Evolutionary conservation across 1,284 basidiomycete species (phyloP), one percentile per base, ranked within the genome.

Genomic region (Tranzscheliella williamsii): DNA sequence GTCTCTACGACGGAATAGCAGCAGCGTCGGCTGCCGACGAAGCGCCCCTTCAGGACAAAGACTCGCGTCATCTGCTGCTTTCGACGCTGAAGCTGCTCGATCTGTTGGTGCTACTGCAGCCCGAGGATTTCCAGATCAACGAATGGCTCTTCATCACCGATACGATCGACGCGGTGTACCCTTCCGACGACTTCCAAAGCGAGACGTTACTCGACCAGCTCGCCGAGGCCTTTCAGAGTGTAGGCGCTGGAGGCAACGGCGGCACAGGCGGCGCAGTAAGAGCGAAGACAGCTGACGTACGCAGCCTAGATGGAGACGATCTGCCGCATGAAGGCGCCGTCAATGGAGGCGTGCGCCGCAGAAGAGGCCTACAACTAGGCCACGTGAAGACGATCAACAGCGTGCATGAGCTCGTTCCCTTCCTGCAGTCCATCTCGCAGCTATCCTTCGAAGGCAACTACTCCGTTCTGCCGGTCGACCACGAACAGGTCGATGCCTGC

Each of bases 111-210:
- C 87, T 90, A 2, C 80, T 98, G 29, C 93, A 97, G 78, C 94
- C 91, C 0, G 90, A 93, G 70, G 95, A 98, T 75, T 99, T 98
- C 79, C 95, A 98, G 79, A 89, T 96, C 64, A 90, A 98, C 78
- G 92, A 99, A 82, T 99, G 95, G 94, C 89, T 96, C 69, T 98
- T 98, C 74, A 86, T 97, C 44, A 95, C 92, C 0, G 95, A 99
- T 78, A 97, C 94, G 0, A 89, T 93, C 5, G 95, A 98, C 72
- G 92, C 93, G 0, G 85, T 92, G 11, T 92, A 92, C 77, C 87
- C 87, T 7, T 87, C 90, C 0, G 87, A 92, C 60, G 83, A 86
- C 34, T 92, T 88, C 84, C 80, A 81, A 35, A 87, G 93, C 1
- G 87, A 90, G 58, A 88, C 91, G 2, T 85, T 97, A 79, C 84